phyloP scores from a whole-genome alignment of 164 flowering plant genomes.

The Protea cynaroides region DNA sequence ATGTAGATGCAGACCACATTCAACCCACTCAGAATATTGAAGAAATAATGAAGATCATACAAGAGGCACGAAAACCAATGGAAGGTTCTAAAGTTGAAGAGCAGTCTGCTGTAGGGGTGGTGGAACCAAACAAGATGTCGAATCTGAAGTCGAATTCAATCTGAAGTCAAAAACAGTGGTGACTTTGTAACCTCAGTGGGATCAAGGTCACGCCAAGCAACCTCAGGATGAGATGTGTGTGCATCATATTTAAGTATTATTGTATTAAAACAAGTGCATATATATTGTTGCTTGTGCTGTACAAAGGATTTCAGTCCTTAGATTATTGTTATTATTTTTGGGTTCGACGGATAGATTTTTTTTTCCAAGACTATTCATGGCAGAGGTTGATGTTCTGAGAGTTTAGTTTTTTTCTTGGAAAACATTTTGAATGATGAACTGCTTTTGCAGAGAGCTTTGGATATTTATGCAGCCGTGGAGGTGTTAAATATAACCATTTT shows the following conservation, averaged over 20 bases:
- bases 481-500: no score
- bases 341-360: no score
- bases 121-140: conserved; percentile 33
- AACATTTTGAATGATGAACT: no score
- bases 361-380: no score
- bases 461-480: no score
- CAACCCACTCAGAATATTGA: conserved; percentile 45
- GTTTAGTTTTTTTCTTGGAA: no score
- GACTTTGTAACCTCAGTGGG: conserved; percentile 20
- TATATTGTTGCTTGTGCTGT: background rate
- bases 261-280: background rate
- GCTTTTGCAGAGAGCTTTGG: no score
- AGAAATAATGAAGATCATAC: conserved; percentile 51
- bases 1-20: conserved; percentile 13
- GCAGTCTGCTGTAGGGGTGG: conserved; percentile 13
- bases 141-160: conserved; percentile 35
- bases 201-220: background rate
- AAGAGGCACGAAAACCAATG: conserved; percentile 46
- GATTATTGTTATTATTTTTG: no score
- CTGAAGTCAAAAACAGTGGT: conserved; percentile 39
- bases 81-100: conserved; percentile 25
- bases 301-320: background rate
- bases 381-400: background rate
- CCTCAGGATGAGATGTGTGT: background rate
- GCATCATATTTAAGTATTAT: background rate